Conservation (phyloP, 2,329 filamentous ascomycete species). For the Xylariaceae sp. region DNA sequence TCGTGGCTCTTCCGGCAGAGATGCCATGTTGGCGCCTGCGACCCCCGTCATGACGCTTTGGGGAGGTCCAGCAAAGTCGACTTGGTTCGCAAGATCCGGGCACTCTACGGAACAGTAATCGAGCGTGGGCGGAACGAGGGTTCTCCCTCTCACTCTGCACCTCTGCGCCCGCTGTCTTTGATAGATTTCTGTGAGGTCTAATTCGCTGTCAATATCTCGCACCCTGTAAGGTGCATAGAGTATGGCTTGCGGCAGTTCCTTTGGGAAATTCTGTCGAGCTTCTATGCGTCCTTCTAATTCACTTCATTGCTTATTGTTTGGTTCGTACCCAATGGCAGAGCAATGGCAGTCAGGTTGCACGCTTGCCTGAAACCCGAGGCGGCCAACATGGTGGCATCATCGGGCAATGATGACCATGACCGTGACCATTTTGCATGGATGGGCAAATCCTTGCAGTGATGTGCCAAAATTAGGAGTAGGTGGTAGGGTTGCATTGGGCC, state of each 20-base stretch:
- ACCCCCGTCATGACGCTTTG: background rate
- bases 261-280: slow-evolving; percentile 3
- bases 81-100: slow-evolving; percentile 2
- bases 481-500: background rate
- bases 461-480: slow-evolving; percentile 6
- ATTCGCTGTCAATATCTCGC: slow-evolving; percentile 2
- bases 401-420: slow-evolving; percentile 5
- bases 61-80: background rate
- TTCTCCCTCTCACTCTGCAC: background rate
- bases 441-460: slow-evolving; percentile 12
- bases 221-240: slow-evolving; percentile 2
- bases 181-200: slow-evolving; percentile 8
- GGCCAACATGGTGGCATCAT: slow-evolving; percentile 6
- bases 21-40: slow-evolving; percentile 1
- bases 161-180: background rate
- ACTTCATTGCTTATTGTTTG: slow-evolving; percentile 1
- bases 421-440: slow-evolving; percentile 1
- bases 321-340: slow-evolving; percentile 2
- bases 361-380: slow-evolving; percentile 15
- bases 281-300: slow-evolving; percentile 17
- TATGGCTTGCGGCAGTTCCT: slow-evolving; percentile 9
- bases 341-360: slow-evolving; percentile 10
- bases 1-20: slow-evolving; percentile 14
- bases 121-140: background rate
- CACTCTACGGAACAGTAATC: too few species aligned